Evolutionary conservation across 1,284 basidiomycete species (phyloP).

Genomic region (Filobasidium uniguttulatum): DNA sequence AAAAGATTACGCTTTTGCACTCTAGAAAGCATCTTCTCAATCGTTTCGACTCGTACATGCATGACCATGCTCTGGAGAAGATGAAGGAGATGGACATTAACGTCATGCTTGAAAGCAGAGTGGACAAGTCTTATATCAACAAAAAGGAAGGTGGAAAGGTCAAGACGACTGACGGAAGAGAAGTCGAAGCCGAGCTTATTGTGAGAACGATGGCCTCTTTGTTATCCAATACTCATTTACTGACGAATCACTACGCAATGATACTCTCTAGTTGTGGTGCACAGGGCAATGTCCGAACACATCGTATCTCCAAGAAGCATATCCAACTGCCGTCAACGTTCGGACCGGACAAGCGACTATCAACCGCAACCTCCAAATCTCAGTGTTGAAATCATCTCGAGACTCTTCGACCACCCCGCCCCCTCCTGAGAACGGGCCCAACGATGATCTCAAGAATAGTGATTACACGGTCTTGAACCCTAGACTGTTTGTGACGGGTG

Average conservation of each 20-base stretch:
- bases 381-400: constrained; percentile 16
- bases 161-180: constrained; percentile 46
- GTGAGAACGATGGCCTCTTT: constrained; percentile 32
- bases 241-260: constrained; percentile 49
- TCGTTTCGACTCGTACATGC: constrained; percentile 22
- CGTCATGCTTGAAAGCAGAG: constrained; percentile 36
- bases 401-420: too few species aligned
- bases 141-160: constrained; percentile 35
- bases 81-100: constrained; percentile 35
- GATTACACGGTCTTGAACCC: constrained; percentile 52
- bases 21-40: constrained; percentile 24
- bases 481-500: constrained; percentile 36
- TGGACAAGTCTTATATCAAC: constrained; percentile 24
- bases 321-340: constrained; percentile 38
- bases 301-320: constrained; percentile 40
- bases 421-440: constrained; percentile 34
- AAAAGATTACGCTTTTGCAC: constrained; percentile 39
- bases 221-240: background rate
- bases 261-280: constrained; percentile 51
- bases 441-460: constrained; percentile 60
- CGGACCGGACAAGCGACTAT: constrained; percentile 42
- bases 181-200: constrained; percentile 50
- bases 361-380: constrained; percentile 47
- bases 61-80: constrained; percentile 28
- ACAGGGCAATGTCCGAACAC: constrained; percentile 65